phyloP scores from a whole-genome alignment of 2,329 filamentous ascomycete genomes.

The Fusarium duplospermum region DNA sequence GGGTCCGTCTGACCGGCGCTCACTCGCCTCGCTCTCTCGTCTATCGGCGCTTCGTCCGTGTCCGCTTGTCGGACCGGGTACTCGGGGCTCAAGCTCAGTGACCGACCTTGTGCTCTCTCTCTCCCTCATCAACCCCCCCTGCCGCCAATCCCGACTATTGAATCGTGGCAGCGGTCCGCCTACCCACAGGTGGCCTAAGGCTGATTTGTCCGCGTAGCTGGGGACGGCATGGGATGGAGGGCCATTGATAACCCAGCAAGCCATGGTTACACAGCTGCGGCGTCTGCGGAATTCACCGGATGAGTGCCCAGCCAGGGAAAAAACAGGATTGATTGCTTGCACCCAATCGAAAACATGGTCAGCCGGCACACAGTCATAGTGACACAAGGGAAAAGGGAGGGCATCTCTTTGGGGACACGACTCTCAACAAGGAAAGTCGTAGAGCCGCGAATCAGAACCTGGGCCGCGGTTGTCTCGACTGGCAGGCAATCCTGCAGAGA shows the following conservation, averaged over 20 bases:
- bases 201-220: constrained; percentile 1
- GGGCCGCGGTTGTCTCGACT: constrained; percentile 5
- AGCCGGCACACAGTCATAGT: constrained; percentile 19
- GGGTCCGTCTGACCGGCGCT: constrained; percentile 1
- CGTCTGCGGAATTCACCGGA: constrained; percentile 19
- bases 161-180: constrained; percentile 2
- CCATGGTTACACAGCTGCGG: constrained; percentile 29
- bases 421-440: background rate
- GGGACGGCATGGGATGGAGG: background rate
- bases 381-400: constrained; percentile 4
- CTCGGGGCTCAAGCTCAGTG: background rate
- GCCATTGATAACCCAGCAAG: constrained; percentile 10
- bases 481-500: constrained; percentile 2
- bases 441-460: constrained; percentile 1
- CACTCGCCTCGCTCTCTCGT: background rate
- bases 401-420: background rate
- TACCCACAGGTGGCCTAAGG: background rate
- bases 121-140: background rate
- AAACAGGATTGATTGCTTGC: background rate
- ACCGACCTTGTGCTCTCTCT: background rate
- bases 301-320: background rate
- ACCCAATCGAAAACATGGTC: background rate
- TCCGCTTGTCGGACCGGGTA: background rate
- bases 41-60: background rate
- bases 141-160: background rate